Conservation (phyloP, 2,329 filamentous ascomycete genomes). For the Sporothrix protearum region DNA sequence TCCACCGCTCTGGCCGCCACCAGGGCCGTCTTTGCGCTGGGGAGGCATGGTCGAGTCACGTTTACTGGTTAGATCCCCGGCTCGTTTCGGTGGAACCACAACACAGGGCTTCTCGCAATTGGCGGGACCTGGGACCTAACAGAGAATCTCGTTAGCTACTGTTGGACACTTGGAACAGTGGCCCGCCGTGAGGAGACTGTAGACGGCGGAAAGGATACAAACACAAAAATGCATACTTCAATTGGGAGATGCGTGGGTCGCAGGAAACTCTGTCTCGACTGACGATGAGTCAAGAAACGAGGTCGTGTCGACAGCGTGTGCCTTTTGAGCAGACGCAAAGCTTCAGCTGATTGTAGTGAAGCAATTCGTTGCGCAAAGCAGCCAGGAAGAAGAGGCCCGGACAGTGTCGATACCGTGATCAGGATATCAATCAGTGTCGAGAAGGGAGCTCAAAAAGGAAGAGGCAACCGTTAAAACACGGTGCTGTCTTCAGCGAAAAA, state of each 20-base stretch:
- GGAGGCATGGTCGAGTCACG: conserved; percentile 37
- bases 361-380: background rate
- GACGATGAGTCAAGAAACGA: background rate
- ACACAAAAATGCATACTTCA: background rate
- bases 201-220: background rate
- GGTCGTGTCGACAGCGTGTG: background rate
- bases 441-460: background rate
- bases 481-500: background rate
- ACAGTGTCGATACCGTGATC: background rate
- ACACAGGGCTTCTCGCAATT: conserved; percentile 19
- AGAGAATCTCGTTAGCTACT: background rate
- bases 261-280: background rate
- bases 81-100: conserved; percentile 38
- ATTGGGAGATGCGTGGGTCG: background rate
- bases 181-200: background rate
- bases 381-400: background rate
- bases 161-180: background rate
- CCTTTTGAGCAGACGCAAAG: too few relatives aligned
- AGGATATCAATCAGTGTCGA: background rate
- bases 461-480: background rate
- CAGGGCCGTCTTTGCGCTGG: conserved; percentile 35
- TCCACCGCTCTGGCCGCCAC: conserved; percentile 31
- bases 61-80: conserved; percentile 33
- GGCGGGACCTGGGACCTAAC: background rate
- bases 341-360: background rate